Evolutionary conservation across 2,329 filamentous ascomycete genomes (phyloP), one percentile per base, ranked within the genome.

Genomic region (Monilinia aucupariae): DNA sequence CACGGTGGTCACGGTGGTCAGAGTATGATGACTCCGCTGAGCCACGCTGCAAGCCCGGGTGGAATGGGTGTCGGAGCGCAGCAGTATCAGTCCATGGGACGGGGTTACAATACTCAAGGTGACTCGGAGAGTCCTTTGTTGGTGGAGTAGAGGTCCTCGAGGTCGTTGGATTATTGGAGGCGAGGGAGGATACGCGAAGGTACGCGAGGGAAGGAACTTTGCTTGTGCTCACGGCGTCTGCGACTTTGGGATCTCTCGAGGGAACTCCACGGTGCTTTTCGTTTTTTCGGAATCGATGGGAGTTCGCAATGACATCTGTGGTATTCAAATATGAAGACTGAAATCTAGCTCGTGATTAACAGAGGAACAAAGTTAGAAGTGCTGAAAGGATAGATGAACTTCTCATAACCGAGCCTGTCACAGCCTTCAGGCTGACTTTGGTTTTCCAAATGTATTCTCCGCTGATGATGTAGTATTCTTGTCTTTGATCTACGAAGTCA

Each of bases 101-200:
- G 56, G 60, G 52, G 39, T 34, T 49, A 51, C 60, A 62, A 64
- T 9, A 63, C 55, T 5, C 63, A 61, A 47, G 67, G 66, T 6
- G 61, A 56, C 12, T 56, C 66, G 4, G 68, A 69, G 15, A 66
- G 65, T 41, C 66, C 67, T n/a, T 39, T 68, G 6, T 64, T 68
- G 55, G 63, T 69, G 30, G 67, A 69, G 34, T 68, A 63, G 45
- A 41, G 17, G 17, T 27, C 4, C 17, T 51, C 2, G n/a, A 8
- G 32, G 12, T 37, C 0, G 1, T 56, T 47, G 12, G 20, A 4
- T 56, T 2, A 25, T 12, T 45, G 27, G 12, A 15, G 27, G 27
- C 1, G 1, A n/a, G 2, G 12, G 7, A n/a, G n/a, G n/a, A n/a
- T 32, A 51, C 32, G 0, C 20, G 30, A 51, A 1, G 12, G 7